phyloP scores from a whole-genome alignment of 768 basidiomycete genomes.

The Lentinus tigrinus region DNA sequence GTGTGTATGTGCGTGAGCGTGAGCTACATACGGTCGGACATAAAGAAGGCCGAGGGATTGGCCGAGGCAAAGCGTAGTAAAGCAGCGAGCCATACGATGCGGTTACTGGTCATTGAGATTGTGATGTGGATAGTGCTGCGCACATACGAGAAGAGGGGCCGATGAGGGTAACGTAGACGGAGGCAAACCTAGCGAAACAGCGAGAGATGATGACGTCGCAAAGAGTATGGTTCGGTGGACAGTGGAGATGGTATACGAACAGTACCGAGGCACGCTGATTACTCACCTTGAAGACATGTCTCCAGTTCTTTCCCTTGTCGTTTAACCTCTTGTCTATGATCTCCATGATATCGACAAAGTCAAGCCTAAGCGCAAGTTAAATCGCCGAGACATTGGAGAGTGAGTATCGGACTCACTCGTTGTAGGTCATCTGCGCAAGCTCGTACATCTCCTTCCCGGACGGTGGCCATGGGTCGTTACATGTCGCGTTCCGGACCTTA shows the following conservation, averaged over 20 bases:
- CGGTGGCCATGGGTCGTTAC: slow-evolving; percentile 95
- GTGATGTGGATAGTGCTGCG: no score
- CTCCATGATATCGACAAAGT: slow-evolving; percentile 98
- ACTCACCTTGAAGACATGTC: slow-evolving; percentile 94
- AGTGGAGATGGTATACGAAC: neutral
- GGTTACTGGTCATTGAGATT: no score
- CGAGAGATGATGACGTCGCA: no score
- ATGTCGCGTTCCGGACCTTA: slow-evolving; percentile 93
- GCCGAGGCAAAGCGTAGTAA: no score
- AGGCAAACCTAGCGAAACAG: no score
- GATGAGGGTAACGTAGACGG: no score
- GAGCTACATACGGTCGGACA: no score
- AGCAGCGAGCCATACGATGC: no score
- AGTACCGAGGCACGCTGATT: neutral
- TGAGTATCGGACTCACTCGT: slow-evolving; percentile 59
- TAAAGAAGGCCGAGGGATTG: no score
- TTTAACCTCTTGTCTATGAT: slow-evolving; percentile 96
- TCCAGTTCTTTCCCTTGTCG: slow-evolving; percentile 99
- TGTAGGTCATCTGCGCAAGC: slow-evolving; percentile 91
- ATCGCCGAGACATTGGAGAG: neutral
- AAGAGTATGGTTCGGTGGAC: neutral
- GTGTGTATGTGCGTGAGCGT: no score
- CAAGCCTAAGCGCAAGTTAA: slow-evolving; percentile 48
- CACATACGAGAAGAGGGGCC: no score
- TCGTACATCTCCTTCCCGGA: slow-evolving; percentile 98